phyloP scores from a whole-genome alignment of 192 early-diverging fungal genomes.

The Kappamyces sp. region DNA sequence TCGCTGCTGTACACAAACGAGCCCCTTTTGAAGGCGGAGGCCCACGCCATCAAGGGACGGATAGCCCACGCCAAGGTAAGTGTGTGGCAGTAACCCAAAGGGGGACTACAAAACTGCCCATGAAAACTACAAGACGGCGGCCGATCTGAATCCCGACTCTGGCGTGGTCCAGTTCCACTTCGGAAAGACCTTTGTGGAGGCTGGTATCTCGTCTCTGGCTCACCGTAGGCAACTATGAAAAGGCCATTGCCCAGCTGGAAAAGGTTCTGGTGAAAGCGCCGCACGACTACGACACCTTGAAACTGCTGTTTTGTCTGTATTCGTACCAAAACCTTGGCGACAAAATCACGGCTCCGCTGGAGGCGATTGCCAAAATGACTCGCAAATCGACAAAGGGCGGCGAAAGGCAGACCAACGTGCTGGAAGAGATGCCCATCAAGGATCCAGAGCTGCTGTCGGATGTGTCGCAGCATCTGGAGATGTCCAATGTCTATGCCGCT shows the following conservation, averaged over 20 bases:
- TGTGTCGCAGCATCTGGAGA: conserved; percentile 26
- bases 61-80: conserved; percentile 29
- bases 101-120: conserved; percentile 67
- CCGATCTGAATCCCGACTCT: conserved; percentile 62
- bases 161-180: conserved; percentile 66
- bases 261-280: conserved; percentile 36
- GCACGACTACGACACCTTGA: conserved; percentile 35
- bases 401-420: conserved; percentile 1
- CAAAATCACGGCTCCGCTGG: conserved; percentile 12
- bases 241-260: conserved; percentile 32
- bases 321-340: neutral
- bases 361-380: conserved; percentile 18
- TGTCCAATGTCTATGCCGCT: conserved; percentile 20
- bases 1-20: conserved; percentile 17
- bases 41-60: conserved; percentile 8
- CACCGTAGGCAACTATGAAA: conserved; percentile 24
- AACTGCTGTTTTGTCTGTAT: conserved; percentile 13
- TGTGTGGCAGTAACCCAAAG: conserved; percentile 31
- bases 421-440: conserved; percentile 9
- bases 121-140: conserved; percentile 60
- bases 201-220: conserved; percentile 33
- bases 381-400: conserved; percentile 14
- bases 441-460: conserved; percentile 35
- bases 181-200: conserved; percentile 65
- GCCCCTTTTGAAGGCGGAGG: neutral